Evolutionary conservation across 192 early-diverging fungal species (phyloP), one percentile per base, ranked within the genome.

Genomic region (Dissophora ornata): DNA sequence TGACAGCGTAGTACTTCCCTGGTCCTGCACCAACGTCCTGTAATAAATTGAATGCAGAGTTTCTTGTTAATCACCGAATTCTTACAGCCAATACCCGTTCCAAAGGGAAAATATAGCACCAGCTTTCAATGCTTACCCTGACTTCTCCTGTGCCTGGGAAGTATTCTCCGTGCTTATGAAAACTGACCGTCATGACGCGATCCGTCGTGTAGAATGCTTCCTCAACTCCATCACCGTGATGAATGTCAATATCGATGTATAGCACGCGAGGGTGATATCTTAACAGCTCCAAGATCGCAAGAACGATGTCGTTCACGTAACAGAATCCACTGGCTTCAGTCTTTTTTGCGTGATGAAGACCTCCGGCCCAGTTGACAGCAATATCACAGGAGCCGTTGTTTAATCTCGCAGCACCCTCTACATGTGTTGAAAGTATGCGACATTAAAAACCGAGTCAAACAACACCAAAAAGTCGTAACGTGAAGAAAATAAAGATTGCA

Each of bases 161-260:
- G 65, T 89, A 99, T 57, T 99, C 95, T 32, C 98, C 98, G 79
- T 96, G 97, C 80, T 98, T 98, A 70, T 99, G 98, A 81, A 99
- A 98, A 19, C 93, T 95, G 42, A 94, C 92, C 6, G 98, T 98
- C 98, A 99, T 99, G 9, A 99, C 98, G 29, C 98, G 91, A 66
- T 99, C 98, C 9, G 97, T 97, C n/a, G 92, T 92, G 71, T 98
- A 99, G 68, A 99, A 99, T 16, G 98, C 98, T 71, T 98, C 96
- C 71, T 98, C 95, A 19, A 99, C 98, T 40, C 97, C 97, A 73
- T 99, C 97, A 32, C 97, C 97, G 67, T 99, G 97, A 80, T 99
- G 97, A 8, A 98, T 94, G 77, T 99, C 97, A 71, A 98, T 97
- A 77, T 99, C 97, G 57, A 97, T 94, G 74, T 99, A 99, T 5